Percentiles rank a stretch among this genome's conserved stretches.
These are phyloP conservation scores for Incumbomyces lentus DNA, from an alignment of 2,329 filamentous ascomycete species.

Conservation along the genomic window DNA sequence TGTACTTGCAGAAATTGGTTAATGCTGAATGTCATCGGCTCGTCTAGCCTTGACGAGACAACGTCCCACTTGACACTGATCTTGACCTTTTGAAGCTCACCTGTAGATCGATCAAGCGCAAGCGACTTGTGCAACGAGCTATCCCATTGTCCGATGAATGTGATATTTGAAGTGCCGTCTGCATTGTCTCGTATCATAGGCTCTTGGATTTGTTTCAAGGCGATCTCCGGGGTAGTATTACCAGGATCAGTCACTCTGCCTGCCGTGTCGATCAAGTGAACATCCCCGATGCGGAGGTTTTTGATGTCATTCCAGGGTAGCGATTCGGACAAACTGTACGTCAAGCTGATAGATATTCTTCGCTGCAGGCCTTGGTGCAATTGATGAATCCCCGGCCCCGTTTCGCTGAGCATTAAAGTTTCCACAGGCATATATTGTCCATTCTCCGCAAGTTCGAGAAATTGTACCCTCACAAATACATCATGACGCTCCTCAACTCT, in stretches of 20 bases:
- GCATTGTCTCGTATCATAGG: conserved; percentile 75
- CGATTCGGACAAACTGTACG: conserved; percentile 78
- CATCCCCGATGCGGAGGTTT: conserved; percentile 64
- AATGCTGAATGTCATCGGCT: conserved; percentile 77
- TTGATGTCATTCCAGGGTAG: conserved; percentile 81
- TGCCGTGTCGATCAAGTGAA: conserved; percentile 72
- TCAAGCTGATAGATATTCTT: conserved; percentile 76
- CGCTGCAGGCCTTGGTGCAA: conserved; percentile 90
- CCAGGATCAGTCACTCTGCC: conserved; percentile 77
- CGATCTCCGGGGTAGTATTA: conserved; percentile 60
- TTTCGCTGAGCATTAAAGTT: conserved; percentile 71
- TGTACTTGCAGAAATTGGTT: conserved; percentile 75
- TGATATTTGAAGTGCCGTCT: conserved; percentile 81
- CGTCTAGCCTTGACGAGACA: conserved; percentile 68
- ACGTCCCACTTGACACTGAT: conserved; percentile 82
- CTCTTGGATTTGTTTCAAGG: conserved; percentile 64
- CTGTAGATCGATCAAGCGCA: conserved; percentile 84
- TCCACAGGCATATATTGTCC: conserved; percentile 89
- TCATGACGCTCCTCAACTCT: conserved; percentile 91
- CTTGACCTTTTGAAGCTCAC: conserved; percentile 87
- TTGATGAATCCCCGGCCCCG: conserved; percentile 86
- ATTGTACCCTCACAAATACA: conserved; percentile 74
- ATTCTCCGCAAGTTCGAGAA: conserved; percentile 82
- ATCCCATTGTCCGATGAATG: conserved; percentile 89
- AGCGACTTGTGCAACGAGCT: conserved; percentile 84